phyloP scores from a whole-genome alignment of 192 early-diverging fungal genomes.

The Coemansia sp. region DNA sequence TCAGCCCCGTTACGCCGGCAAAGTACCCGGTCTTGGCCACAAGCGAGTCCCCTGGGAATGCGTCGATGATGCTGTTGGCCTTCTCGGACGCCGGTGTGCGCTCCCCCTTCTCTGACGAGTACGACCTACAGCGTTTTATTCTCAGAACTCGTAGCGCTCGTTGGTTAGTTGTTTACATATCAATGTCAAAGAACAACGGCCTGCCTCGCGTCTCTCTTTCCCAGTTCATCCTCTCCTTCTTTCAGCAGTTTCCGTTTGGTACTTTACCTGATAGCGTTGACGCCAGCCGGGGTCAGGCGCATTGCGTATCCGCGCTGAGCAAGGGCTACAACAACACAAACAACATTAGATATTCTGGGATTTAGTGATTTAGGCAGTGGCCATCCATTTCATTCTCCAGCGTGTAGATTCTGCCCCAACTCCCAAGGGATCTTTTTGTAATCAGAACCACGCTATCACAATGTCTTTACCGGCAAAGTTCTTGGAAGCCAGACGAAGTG shows the following conservation, averaged over 20 bases:
- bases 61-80: conserved; percentile 88
- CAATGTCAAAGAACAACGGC: not conserved
- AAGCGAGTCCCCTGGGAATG: conserved; percentile 86
- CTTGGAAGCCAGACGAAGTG: conserved; percentile 46
- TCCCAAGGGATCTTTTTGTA: too few relatives aligned
- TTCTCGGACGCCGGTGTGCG: conserved; percentile 64
- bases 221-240: not conserved
- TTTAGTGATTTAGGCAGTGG: too few relatives aligned
- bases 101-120: conserved; percentile 34
- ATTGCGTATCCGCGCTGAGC: conserved; percentile 51
- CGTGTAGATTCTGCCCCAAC: too few relatives aligned
- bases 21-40: conserved; percentile 88
- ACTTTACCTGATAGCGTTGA: conserved; percentile 39
- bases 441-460: not conserved
- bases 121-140: conserved; percentile 22
- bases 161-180: not conserved
- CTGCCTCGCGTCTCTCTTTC: not conserved
- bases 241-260: not conserved
- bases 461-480: conserved; percentile 38
- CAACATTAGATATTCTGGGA: too few relatives aligned
- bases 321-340: conserved; percentile 27
- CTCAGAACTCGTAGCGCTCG: not conserved
- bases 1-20: conserved; percentile 76
- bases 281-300: conserved; percentile 47
- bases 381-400: too few relatives aligned